Conservation (phyloP, 805 yeast species). For the Clavispora phyllophila region DNA sequence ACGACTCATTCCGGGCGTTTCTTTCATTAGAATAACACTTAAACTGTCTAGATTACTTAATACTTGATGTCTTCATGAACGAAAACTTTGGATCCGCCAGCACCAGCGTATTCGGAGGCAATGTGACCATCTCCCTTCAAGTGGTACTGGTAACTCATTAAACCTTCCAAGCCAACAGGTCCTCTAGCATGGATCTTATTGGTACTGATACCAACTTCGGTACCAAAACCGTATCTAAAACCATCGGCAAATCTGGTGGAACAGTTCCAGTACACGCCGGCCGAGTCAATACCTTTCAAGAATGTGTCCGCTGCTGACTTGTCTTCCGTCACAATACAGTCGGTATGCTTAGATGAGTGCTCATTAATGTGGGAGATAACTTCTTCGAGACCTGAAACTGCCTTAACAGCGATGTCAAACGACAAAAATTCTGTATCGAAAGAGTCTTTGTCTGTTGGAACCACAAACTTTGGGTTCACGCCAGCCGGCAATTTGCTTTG, state of each 20-base stretch:
- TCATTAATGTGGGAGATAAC: constrained; percentile 85
- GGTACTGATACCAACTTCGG: constrained; percentile 97
- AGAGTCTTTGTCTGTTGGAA: constrained; percentile 57
- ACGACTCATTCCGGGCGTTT: constrained; percentile 11
- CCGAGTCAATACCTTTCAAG: constrained; percentile 82
- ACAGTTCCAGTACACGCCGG: constrained; percentile 98
- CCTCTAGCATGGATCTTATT: constrained; percentile 98
- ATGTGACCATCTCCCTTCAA: constrained; percentile 89
- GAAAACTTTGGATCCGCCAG: constrained; percentile 79
- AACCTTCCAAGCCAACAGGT: constrained; percentile 96
- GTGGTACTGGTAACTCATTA: constrained; percentile 93
- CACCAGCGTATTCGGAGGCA: constrained; percentile 87
- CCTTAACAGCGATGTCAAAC: constrained; percentile 71
- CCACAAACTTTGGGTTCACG: constrained; percentile 24
- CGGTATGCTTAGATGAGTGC: constrained; percentile 97
- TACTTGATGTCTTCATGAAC: constrained; percentile 58
- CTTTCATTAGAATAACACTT: background rate
- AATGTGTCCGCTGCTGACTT: constrained; percentile 69
- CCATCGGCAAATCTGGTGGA: constrained; percentile 98
- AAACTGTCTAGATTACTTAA: background rate
- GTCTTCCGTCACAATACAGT: constrained; percentile 78
- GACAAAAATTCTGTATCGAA: constrained; percentile 83
- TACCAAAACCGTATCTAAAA: constrained; percentile 95
- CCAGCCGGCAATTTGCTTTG: constrained; percentile 21
- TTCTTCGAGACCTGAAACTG: constrained; percentile 52